Conservation (phyloP, 2,329 filamentous ascomycete genomes). For the Cryphonectria japonica region DNA sequence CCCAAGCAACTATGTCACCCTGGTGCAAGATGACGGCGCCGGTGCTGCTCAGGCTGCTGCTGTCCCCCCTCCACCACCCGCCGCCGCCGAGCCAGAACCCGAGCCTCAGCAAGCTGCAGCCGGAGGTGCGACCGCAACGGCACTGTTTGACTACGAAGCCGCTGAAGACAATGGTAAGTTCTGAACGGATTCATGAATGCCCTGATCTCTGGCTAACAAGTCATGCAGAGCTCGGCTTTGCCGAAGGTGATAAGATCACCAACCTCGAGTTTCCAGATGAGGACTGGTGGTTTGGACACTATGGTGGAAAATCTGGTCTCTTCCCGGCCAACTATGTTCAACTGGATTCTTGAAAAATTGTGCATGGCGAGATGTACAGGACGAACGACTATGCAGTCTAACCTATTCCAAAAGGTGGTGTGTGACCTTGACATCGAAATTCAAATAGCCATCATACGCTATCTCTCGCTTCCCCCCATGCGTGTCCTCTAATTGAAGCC, state of each 20-base stretch:
- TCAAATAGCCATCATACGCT: background rate
- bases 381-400: background rate
- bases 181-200: background rate
- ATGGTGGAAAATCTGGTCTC: constrained; percentile 76
- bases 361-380: background rate
- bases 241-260: constrained; percentile 82
- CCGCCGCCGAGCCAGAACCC: constrained; percentile 45
- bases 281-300: constrained; percentile 97
- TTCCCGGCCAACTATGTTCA: constrained; percentile 79
- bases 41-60: constrained; percentile 37
- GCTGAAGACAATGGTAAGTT: constrained; percentile 84
- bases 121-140: constrained; percentile 71
- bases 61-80: constrained; percentile 37
- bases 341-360: constrained; percentile 45
- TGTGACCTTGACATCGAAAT: background rate
- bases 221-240: constrained; percentile 73
- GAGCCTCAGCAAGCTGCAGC: constrained; percentile 43
- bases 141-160: constrained; percentile 94
- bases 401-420: constrained; percentile 12
- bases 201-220: constrained; percentile 36
- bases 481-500: background rate
- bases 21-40: constrained; percentile 66
- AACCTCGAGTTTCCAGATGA: constrained; percentile 94
- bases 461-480: background rate
- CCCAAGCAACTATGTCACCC: constrained; percentile 92